A percentile compares a stretch with the other conserved stretches of the same genome.
phyloP scores from a whole-genome alignment of 805 yeast species.

The Saccharomycopsis schoenii region DNA sequence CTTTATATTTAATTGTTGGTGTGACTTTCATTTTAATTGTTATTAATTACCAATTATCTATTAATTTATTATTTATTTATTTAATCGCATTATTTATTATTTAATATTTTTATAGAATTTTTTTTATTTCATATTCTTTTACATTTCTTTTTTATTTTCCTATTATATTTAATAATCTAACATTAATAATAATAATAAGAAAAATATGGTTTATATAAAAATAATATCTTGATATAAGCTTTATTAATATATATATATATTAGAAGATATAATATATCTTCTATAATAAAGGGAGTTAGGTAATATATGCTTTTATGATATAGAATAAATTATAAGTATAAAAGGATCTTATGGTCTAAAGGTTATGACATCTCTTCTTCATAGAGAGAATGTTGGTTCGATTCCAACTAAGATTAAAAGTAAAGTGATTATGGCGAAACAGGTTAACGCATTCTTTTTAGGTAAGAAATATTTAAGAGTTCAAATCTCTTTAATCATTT shows the following conservation, averaged over 20 bases:
- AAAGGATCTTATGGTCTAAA: not conserved
- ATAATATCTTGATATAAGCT: no score
- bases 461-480: not conserved
- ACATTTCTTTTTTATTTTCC: not conserved
- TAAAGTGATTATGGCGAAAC: not conserved
- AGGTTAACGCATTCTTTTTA: not conserved
- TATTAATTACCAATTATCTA: conserved; percentile 1
- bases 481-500: not conserved
- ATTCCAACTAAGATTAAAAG: conserved; percentile 1
- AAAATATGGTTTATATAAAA: not conserved
- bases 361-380: conserved; percentile 1
- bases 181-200: not conserved
- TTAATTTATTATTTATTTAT: conserved; percentile 3
- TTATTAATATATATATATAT: no score
- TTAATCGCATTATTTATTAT: conserved; percentile 10
- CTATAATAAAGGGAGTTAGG: not conserved
- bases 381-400: conserved; percentile 3
- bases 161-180: not conserved
- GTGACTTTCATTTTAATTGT: conserved; percentile 6
- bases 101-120: not conserved
- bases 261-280: not conserved
- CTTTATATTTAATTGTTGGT: conserved; percentile 9
- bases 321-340: not conserved
- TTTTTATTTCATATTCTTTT: not conserved
- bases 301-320: not conserved